phyloP scores from a whole-genome alignment of 768 basidiomycete species.

The Rhodotorula kratochvilovae region DNA sequence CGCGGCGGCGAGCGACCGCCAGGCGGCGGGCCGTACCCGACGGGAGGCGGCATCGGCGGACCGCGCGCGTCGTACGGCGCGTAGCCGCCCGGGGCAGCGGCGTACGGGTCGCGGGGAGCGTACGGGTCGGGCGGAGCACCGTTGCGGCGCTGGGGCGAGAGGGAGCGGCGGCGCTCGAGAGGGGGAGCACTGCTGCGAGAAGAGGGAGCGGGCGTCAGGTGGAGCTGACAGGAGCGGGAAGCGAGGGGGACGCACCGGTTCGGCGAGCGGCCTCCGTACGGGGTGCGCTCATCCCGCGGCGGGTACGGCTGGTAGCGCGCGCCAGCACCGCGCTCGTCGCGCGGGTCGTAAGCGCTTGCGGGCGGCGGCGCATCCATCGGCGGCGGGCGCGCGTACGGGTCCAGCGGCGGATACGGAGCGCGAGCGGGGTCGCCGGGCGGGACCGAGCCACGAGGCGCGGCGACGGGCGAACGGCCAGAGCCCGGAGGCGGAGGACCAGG shows the following conservation, averaged over 20 bases:
- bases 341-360: slow-evolving; percentile 27
- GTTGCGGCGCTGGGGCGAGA: slow-evolving; percentile 34
- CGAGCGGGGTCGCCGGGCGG: background rate
- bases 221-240: no score
- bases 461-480: slow-evolving; percentile 17
- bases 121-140: background rate
- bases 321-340: slow-evolving; percentile 24
- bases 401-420: slow-evolving; percentile 13
- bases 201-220: background rate
- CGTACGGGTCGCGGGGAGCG: slow-evolving; percentile 5
- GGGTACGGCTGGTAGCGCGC: slow-evolving; percentile 30
- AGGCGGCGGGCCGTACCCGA: slow-evolving; percentile 16
- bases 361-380: slow-evolving; percentile 1
- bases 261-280: slow-evolving; percentile 30
- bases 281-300: slow-evolving; percentile 5
- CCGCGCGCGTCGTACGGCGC: slow-evolving; percentile 16
- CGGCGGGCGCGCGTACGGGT: slow-evolving; percentile 3
- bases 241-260: slow-evolving; percentile 20
- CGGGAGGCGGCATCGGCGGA: background rate
- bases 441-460: slow-evolving; percentile 2
- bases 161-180: slow-evolving; percentile 33
- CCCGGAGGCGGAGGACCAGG: background rate
- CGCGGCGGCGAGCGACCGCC: slow-evolving; percentile 21
- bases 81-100: slow-evolving; percentile 19
- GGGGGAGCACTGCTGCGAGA: background rate